These are phyloP conservation scores for Omphalotus guepiniiformis DNA, from an alignment of 768 basidiomycete genomes.

Conservation along the genomic window DNA sequence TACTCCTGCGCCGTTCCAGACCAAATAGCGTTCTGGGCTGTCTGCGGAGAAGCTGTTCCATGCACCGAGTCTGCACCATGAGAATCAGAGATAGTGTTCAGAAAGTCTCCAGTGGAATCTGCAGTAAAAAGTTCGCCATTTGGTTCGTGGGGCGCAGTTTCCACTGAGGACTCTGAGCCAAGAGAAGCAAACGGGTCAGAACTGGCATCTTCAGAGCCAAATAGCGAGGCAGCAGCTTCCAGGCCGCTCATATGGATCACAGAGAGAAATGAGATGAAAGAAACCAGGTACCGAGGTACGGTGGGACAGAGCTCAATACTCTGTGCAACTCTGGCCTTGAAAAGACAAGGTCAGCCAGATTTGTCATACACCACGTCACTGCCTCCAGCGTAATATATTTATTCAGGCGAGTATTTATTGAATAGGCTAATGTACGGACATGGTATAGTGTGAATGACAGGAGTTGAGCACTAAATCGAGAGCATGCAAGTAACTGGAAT, in stretches of 20 bases:
- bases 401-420: too few relatives aligned
- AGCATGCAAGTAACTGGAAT: too few relatives aligned
- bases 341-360: not conserved
- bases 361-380: not conserved
- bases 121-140: slow-evolving; percentile 18
- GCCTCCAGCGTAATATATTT: too few relatives aligned
- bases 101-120: slow-evolving; percentile 9
- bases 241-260: slow-evolving; percentile 49
- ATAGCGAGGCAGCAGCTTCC: slow-evolving; percentile 79
- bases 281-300: too few relatives aligned
- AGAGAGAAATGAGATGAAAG: slow-evolving; percentile 14
- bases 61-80: not conserved
- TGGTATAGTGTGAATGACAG: too few relatives aligned
- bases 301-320: too few relatives aligned
- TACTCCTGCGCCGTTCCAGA: slow-evolving; percentile 5
- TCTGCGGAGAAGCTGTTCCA: not conserved
- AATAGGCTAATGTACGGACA: too few relatives aligned
- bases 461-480: too few relatives aligned
- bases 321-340: slow-evolving; percentile 11
- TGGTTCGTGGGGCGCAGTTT: slow-evolving; percentile 16
- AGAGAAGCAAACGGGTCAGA: slow-evolving; percentile 64
- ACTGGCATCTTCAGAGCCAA: slow-evolving; percentile 60
- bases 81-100: not conserved
- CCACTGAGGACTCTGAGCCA: slow-evolving; percentile 34
- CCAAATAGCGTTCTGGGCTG: not conserved